Base-by-base conservation (phyloP, 2,329 filamentous ascomycete species). In the Lasiodiplodia sp. region DNA sequence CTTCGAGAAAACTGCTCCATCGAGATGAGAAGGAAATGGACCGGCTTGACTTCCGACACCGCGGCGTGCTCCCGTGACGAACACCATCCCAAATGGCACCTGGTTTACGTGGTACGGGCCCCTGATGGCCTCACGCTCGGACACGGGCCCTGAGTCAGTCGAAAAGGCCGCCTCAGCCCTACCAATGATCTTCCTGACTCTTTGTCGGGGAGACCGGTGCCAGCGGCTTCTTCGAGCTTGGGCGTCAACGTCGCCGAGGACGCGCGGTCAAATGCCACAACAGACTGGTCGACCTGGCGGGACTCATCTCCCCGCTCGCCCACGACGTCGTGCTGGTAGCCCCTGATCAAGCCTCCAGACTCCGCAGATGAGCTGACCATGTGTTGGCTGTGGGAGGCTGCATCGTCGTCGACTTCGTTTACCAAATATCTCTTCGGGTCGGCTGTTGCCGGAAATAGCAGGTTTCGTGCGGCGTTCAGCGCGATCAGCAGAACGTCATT, bases 1-100 rank as follows among this genome's bases (percentile, higher is more conserved):
- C 40, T 63, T 52, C 44, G 47, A 64, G 60, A 64, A 64, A 11
- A 25, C 31, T 52, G 40, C 58, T 62, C 25, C 21, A 34, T 34
- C 44, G 18, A 47, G 44, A 47, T n/a, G 18, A n/a, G 14, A 8
- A 18, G 18, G 44, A 47, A 21, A 47, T 21, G n/a, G 7, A 11
- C 44, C 18, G 44, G 44, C 44, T 47, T 21, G n/a, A n/a, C 44
- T 21, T 21, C 44, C 44, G 44, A n/a, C 44, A 47, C 18, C 38
- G 18, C 7, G 44, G 18, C n/a, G n/a, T 47, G 44, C 11, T 47
- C 44, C 44, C 44, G 44, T n/a, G 44, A 7, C n/a, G n/a, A 47
- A 2, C 3, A 47, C 6, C 1, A 47, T 8, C 10, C 8, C 44
- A 21, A 21, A 47, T 21, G 44, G 44, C 44, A n/a, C 44, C 44